Evolutionary conservation across 148 eudicot species (phyloP), one percentile per base, ranked within the genome.

Genomic region (Amaranthus palmeri): DNA sequence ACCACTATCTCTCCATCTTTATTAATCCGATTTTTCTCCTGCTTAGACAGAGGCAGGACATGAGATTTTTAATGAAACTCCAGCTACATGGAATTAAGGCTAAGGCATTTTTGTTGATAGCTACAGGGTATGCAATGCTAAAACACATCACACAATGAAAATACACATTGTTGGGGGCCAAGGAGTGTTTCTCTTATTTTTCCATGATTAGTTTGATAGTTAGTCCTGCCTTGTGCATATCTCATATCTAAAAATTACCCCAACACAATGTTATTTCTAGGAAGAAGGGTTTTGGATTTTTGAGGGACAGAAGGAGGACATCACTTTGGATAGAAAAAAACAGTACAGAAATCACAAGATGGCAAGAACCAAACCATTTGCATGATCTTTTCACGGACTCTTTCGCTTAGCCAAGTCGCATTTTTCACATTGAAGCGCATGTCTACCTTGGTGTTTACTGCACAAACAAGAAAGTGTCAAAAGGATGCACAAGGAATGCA

Each of bases 11-110:
- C 97, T 60, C 98, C 97, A 59, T 91, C 88, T 80, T 82, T 91
- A 78, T 91, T 93, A 64, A 93, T 88, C 81, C 88, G 86, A 73
- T 91, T 89, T 85, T 91, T 93, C 86, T 88, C 97, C 97, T 91
- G 89, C 61, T 53, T 53, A 76, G 17, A 53, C 58, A 63, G 47
- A 60, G 65, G 40, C 12, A 17, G 18, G 54, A 69, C 5, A 60
- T 41, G 46, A 49, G 54, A 54, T 48, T 57, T n/a, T 45, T 59
- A n/a, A 41, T 62, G 17, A 67, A 50, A 64, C 47, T 8, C 54
- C 25, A 63, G 11, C 5, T 66, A 71, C 36, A 44, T 42, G 6
- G 9, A 12, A 14, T 12, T 25, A 25, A 25, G 48, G 59, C 15
- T 36, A 50, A 44, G 57, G 42, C 52, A 50, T 14, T 55, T 6